Evolutionary conservation across 2,329 filamentous ascomycete genomes (phyloP).

Genomic region (Fusarium sterilihyphosum): DNA sequence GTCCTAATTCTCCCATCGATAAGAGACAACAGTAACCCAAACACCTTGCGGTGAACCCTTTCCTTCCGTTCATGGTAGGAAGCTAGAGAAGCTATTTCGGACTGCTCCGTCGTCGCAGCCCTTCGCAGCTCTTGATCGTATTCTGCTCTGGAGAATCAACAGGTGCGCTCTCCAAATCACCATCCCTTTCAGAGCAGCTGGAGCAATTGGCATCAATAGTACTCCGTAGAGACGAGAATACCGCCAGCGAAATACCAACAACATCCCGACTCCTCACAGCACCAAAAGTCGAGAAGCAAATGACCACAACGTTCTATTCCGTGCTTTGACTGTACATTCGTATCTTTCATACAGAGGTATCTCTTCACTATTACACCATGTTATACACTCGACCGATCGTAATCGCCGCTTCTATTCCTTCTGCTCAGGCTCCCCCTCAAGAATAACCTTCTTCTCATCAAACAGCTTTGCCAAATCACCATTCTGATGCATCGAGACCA

Average conservation of each 20-base stretch:
- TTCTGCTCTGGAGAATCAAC: not conserved
- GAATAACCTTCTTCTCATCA: slow-evolving; percentile 89
- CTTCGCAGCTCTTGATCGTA: not conserved
- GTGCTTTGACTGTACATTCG: slow-evolving; percentile 38
- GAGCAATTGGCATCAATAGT: rapidly evolving
- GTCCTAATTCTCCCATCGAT: not conserved
- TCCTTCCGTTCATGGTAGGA: too few relatives aligned
- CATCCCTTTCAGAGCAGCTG: not conserved
- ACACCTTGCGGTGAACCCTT: too few relatives aligned
- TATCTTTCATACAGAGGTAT: slow-evolving; percentile 42
- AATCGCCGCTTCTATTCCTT: slow-evolving; percentile 42
- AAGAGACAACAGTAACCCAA: not conserved
- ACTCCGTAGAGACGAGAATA: too few relatives aligned
- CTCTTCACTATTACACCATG: slow-evolving; percentile 41
- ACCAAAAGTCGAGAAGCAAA: not conserved
- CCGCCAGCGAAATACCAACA: rapidly evolving
- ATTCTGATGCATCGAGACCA: slow-evolving; percentile 97
- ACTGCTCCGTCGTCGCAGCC: not conserved
- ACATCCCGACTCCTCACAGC: not conserved
- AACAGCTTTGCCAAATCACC: slow-evolving; percentile 91
- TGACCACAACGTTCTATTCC: slow-evolving; percentile 30
- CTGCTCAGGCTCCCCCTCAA: slow-evolving; percentile 56
- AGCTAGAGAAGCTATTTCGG: not conserved
- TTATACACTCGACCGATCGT: slow-evolving; percentile 36
- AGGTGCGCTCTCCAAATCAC: not conserved